Evolutionary conservation across 495 filamentous ascomycete species (phyloP).

Genomic region (Neurospora sp.): DNA sequence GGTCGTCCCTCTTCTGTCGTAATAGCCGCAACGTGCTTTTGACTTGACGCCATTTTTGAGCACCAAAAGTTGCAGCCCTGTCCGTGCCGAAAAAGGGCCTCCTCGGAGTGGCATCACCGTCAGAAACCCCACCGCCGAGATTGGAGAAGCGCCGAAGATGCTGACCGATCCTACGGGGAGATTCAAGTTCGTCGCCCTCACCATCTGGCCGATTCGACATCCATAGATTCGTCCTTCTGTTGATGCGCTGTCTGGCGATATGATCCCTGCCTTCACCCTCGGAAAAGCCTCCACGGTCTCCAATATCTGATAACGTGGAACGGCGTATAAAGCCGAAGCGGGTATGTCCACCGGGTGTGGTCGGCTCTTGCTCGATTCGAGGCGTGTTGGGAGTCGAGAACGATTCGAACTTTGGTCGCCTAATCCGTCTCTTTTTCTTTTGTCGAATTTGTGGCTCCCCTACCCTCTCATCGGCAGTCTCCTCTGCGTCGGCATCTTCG

Average conservation of each 20-base stretch:
- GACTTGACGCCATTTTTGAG: conserved; percentile 76
- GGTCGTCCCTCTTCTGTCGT: conserved; percentile 72
- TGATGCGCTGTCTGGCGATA: conserved; percentile 45
- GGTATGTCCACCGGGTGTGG: conserved; percentile 19
- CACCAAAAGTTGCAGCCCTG: conserved; percentile 65
- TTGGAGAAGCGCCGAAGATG: conserved; percentile 67
- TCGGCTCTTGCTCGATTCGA: conserved; percentile 16
- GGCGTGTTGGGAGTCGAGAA: conserved; percentile 32
- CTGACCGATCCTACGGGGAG: conserved; percentile 56
- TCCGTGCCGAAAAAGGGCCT: conserved; percentile 48
- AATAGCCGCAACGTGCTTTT: conserved; percentile 78
- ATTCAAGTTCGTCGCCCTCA: conserved; percentile 35
- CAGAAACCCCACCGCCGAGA: conserved; percentile 45
- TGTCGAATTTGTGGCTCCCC: conserved; percentile 13
- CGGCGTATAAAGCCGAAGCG: conserved; percentile 51
- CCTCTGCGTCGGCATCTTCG: conserved; percentile 65
- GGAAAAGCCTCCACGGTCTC: conserved; percentile 64
- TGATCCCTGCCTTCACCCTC: conserved; percentile 83
- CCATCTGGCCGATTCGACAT: conserved; percentile 24
- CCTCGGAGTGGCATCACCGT: conserved; percentile 41
- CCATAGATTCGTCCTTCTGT: conserved; percentile 46
- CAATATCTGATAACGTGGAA: conserved; percentile 58
- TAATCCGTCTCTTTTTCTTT: conserved; percentile 47
- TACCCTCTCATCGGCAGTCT: conserved; percentile 49
- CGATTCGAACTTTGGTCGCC: conserved; percentile 38